Base-by-base conservation (phyloP, 1,139 yeast genomes). In the Geotrichum candidum region DNA sequence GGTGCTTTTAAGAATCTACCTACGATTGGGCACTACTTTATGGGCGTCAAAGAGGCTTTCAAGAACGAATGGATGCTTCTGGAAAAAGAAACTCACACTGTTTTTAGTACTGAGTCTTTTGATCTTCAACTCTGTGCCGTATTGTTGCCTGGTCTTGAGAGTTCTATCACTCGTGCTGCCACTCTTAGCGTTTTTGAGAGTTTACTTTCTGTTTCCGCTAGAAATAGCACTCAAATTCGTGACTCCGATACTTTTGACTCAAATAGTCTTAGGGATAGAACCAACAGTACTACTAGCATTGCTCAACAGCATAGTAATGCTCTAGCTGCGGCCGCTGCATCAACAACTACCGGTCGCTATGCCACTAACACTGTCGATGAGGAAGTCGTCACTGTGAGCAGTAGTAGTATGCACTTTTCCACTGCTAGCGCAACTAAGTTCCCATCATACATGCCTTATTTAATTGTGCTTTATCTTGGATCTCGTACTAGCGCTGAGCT, bases 141-240 rank as follows among this genome's bases (percentile, higher is more conserved):
- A 15, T 74, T 85, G 38, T 76, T 84, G 1, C 85, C 82, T 68
- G 96, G 96, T 0, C 75, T 89, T 61, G 83, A 84, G 57, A 75
- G 84, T 13, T 84, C 92, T 2, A 84, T 82, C 61, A 80, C 88
- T 31, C 82, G 84, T 63, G 82, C 81, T n/a, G 75, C 79, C 1
- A 83, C 94, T 0, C 71, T 86, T 56, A 76, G 76, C 1, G 79
- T 85, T 29, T 71, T 89, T 68, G 82, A 79, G 64, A 71, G 76
- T 1, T 74, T 85, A 33, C 80, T 87, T 69, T 78, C 77, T 56
- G 73, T 80, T 22, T 76, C 86, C 65, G 81, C 80, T 52, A 69
- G 70, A 51, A 77, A 78, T 54, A 60, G 29, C 61, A 56, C 25
- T 65, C 51, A 46, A 13, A 25, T 53, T 10, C 59, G 59, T 23